Evolutionary conservation across 2,329 filamentous ascomycete genomes (phyloP).

Genomic region (Apiospora hydei): DNA sequence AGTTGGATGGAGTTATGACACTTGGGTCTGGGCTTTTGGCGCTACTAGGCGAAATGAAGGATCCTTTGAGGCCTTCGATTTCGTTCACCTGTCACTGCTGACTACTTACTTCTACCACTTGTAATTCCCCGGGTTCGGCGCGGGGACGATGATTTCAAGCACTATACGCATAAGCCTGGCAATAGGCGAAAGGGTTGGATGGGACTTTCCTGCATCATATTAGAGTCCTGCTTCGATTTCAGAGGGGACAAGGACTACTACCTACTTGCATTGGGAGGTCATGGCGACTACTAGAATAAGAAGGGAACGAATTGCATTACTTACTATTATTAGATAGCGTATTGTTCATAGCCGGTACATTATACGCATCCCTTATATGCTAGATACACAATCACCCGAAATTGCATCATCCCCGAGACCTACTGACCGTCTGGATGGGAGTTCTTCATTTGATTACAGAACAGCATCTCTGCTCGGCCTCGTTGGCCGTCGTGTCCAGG

Average conservation of each 20-base stretch:
- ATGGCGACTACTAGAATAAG: neutral
- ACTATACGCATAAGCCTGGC: conserved; percentile 13
- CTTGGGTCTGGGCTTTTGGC: neutral
- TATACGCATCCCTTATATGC: neutral
- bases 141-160: neutral
- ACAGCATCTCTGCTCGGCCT: neutral
- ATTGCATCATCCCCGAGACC: no score
- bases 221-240: neutral
- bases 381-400: neutral
- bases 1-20: conserved; percentile 17
- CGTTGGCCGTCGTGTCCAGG: neutral
- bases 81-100: no score
- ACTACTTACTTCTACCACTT: neutral
- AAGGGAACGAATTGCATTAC: neutral
- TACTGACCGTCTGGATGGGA: neutral
- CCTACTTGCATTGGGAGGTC: neutral
- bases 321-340: no score
- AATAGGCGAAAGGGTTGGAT: conserved; percentile 9
- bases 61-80: neutral
- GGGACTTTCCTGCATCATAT: neutral
- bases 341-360: conserved; percentile 17
- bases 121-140: neutral
- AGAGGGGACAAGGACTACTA: neutral
- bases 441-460: neutral
- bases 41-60: neutral